These are phyloP conservation scores for Psilocybe sp. DNA, from an alignment of 768 basidiomycete species.

Conservation along the genomic window DNA sequence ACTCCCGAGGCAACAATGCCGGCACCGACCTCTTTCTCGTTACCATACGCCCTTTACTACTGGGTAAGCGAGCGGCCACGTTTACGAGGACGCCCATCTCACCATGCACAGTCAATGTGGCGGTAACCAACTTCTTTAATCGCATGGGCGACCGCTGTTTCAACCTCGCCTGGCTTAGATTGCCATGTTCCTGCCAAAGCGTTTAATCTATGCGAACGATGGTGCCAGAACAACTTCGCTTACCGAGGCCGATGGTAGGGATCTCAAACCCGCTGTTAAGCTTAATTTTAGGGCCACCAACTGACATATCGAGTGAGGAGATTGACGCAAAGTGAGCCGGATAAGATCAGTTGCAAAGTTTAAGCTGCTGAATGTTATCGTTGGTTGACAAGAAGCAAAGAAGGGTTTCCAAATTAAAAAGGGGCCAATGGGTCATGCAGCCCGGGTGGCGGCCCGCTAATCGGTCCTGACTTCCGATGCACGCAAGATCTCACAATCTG, in stretches of 20 bases:
- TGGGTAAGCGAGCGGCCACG: conserved; percentile 17
- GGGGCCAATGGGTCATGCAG: too few relatives aligned
- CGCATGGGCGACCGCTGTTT: conserved; percentile 68
- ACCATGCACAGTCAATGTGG: conserved; percentile 71
- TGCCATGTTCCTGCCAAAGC: conserved; percentile 70
- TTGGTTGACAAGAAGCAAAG: too few relatives aligned
- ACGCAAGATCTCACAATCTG: too few relatives aligned
- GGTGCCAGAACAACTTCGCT: conserved; percentile 17
- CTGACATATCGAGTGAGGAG: not conserved
- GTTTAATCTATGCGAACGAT: not conserved
- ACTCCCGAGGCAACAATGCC: conserved; percentile 78
- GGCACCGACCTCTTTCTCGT: conserved; percentile 81
- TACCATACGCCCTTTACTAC: conserved; percentile 54
- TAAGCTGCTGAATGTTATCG: too few relatives aligned
- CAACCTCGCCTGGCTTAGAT: conserved; percentile 69
- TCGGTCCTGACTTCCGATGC: too few relatives aligned
- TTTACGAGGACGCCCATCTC: conserved; percentile 11
- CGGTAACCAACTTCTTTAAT: conserved; percentile 73
- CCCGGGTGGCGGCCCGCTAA: too few relatives aligned
- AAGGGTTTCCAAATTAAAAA: too few relatives aligned
- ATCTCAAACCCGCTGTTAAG: conserved; percentile 61
- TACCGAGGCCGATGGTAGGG: conserved; percentile 58
- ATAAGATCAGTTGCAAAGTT: not conserved
- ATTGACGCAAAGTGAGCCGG: not conserved
- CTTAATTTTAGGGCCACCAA: conserved; percentile 43